phyloP scores from a whole-genome alignment of 2,329 filamentous ascomycete species.

The Paraphoma sp. region DNA sequence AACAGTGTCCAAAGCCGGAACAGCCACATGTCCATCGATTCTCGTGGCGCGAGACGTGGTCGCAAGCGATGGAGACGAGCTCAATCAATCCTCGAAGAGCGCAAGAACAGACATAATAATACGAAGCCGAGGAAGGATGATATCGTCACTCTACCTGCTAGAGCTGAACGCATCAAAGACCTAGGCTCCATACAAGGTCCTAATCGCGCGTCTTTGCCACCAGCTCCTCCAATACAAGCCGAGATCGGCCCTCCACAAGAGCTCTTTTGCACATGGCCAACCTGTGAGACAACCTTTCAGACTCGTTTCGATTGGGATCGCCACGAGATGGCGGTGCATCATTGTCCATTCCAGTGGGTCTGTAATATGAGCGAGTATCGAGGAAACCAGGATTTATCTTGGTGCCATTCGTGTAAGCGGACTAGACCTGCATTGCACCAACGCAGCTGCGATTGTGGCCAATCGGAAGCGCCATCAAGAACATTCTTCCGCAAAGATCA shows the following conservation, averaged over 20 bases:
- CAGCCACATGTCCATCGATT: background rate
- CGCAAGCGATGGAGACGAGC: background rate
- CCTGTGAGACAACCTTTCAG: background rate
- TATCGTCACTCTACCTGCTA: no score
- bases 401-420: background rate
- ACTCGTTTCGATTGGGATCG: conserved; percentile 6
- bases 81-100: background rate
- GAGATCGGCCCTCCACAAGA: background rate
- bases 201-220: no score
- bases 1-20: background rate
- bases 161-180: no score
- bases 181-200: no score
- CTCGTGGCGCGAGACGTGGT: background rate
- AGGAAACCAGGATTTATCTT: background rate
- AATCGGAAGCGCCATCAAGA: background rate
- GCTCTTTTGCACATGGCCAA: conserved; percentile 7
- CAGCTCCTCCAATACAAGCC: no score
- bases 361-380: conserved; percentile 1
- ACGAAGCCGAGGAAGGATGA: no score
- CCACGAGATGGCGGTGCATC: conserved; percentile 14
- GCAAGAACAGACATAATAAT: no score
- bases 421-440: background rate
- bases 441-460: background rate
- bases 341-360: conserved; percentile 13
- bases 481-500: conserved; percentile 13